A percentile compares a stretch with the other conserved stretches of the same genome.
Evolutionary conservation across 176 grass and related monocot species (phyloP).

Genomic region (Oryza brachyantha): DNA sequence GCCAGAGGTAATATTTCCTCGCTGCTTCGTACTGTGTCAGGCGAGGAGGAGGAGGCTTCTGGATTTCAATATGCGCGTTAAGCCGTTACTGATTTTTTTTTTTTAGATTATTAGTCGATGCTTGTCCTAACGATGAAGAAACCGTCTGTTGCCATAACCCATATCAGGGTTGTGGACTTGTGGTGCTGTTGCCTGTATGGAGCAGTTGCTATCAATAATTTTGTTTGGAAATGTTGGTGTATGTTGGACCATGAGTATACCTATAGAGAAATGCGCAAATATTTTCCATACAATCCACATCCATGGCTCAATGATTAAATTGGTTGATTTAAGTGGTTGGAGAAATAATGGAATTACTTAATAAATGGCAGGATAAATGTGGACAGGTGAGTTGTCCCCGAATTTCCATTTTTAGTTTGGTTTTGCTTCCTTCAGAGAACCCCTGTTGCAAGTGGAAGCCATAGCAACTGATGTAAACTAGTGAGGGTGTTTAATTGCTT

Average conservation of each 20-base stretch:
- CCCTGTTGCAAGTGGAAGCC: neutral
- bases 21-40: neutral
- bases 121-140: neutral
- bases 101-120: neutral
- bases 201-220: neutral
- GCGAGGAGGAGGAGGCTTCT: neutral
- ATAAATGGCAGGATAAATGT: neutral
- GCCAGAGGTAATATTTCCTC: constrained; percentile 66
- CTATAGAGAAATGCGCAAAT: neutral
- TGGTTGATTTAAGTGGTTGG: neutral
- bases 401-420: neutral
- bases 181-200: neutral
- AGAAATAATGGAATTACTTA: neutral
- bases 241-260: neutral
- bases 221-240: neutral
- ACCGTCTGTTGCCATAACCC: neutral
- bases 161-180: neutral
- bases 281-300: neutral
- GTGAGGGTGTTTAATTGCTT: neutral
- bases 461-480: neutral
- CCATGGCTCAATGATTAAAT: neutral
- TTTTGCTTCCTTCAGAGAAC: neutral
- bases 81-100: neutral
- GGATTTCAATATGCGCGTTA: neutral
- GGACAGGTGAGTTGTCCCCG: neutral